Conservation (phyloP, 2,329 filamentous ascomycete species). For the Colletotrichum ledebouriae region DNA sequence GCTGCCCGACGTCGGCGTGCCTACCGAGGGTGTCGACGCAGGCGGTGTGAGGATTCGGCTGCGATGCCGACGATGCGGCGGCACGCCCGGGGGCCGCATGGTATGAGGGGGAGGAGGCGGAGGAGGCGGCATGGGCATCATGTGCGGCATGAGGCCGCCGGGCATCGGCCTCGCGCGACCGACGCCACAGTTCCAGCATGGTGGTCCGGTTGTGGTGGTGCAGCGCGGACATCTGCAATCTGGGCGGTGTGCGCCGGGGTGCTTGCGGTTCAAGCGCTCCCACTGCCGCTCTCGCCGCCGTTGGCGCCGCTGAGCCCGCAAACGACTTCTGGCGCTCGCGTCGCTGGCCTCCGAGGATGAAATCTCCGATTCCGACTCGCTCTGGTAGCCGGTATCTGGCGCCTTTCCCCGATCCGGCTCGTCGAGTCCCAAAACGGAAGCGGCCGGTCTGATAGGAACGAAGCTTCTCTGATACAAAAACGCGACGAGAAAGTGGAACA, state of each 20-base stretch:
- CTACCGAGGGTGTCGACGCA: constrained; percentile 31
- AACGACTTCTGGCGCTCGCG: constrained; percentile 51
- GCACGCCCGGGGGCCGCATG: constrained; percentile 29
- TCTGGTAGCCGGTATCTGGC: constrained; percentile 48
- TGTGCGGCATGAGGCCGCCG: constrained; percentile 45
- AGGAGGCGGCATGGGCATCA: constrained; percentile 15
- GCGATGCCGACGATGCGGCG: constrained; percentile 40
- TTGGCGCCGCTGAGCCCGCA: constrained; percentile 51
- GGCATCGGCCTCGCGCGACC: constrained; percentile 49
- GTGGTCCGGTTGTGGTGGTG: constrained; percentile 49
- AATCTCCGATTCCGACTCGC: constrained; percentile 52
- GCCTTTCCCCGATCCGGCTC: constrained; percentile 61
- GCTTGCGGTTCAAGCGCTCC: constrained; percentile 58
- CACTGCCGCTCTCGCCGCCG: constrained; percentile 53
- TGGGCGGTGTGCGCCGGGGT: constrained; percentile 59
- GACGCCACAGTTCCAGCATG: constrained; percentile 59
- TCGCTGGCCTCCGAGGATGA: constrained; percentile 53
- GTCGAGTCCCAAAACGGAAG: constrained; percentile 55
- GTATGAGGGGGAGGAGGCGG: constrained; percentile 8
- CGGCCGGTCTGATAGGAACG: constrained; percentile 59
- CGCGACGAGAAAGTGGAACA: constrained; percentile 66
- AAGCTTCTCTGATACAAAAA: constrained; percentile 64
- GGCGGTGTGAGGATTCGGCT: constrained; percentile 38
- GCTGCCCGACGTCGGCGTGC: constrained; percentile 38
- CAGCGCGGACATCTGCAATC: constrained; percentile 60